Evolutionary conservation across 176 grass and related monocot genomes (phyloP).

Genomic region (Avena atlantica): DNA sequence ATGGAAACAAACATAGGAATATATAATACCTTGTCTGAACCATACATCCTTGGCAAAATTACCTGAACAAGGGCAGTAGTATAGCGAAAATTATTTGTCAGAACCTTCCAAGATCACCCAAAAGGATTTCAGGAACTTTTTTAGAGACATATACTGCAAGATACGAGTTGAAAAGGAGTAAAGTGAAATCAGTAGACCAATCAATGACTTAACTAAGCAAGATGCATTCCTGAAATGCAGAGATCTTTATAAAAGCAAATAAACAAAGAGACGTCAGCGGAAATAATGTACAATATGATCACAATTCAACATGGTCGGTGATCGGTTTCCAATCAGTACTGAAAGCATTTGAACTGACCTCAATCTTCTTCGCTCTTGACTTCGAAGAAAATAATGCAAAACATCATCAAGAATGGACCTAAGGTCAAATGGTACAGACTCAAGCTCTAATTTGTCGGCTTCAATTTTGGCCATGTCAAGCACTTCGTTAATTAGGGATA

Average conservation of each 20-base stretch:
- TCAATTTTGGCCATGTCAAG: conserved; percentile 99
- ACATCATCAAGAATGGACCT: conserved; percentile 93
- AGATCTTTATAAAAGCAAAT: conserved; percentile 23
- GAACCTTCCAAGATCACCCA: conserved; percentile 97
- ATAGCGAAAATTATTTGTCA: conserved; percentile 72
- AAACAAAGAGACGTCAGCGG: not conserved
- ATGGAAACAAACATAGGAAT: too few relatives aligned
- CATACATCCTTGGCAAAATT: too few relatives aligned
- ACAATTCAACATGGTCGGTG: not conserved
- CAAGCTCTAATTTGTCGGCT: conserved; percentile 83
- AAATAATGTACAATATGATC: conserved; percentile 39
- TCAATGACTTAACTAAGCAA: conserved; percentile 36
- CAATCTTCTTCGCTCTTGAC: conserved; percentile 82
- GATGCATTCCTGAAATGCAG: conserved; percentile 26
- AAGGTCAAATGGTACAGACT: conserved; percentile 82
- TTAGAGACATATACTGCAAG: conserved; percentile 97
- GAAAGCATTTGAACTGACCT: conserved; percentile 56
- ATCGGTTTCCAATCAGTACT: not conserved
- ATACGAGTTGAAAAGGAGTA: conserved; percentile 52
- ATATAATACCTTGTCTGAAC: too few relatives aligned
- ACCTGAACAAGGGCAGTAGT: too few relatives aligned
- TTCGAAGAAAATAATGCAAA: conserved; percentile 81
- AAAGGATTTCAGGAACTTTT: conserved; percentile 83
- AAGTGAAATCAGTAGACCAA: conserved; percentile 42
- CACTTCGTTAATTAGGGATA: conserved; percentile 95